A percentile compares a stretch with the other conserved stretches of the same genome.
phyloP scores from a whole-genome alignment of 2,329 filamentous ascomycete species.

The Bipolaris bicolor region DNA sequence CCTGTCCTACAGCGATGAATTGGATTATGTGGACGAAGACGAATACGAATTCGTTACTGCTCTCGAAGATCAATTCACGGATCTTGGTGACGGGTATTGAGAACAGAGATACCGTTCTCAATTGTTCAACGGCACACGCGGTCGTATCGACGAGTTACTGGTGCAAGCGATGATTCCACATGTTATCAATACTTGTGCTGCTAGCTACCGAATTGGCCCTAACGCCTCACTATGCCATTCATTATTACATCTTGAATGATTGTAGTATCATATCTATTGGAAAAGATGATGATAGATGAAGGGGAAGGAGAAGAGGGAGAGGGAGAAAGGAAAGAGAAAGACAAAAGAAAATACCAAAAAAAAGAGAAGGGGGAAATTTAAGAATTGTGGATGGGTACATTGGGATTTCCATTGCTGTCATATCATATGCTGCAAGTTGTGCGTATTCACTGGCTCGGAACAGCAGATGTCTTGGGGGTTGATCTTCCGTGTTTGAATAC shows the following conservation, averaged over 20 bases:
- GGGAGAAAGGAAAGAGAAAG: not conserved
- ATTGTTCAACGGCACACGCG: too few relatives aligned
- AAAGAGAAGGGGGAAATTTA: not conserved
- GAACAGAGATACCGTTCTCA: too few relatives aligned
- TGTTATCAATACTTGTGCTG: too few relatives aligned
- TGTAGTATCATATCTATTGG: not conserved
- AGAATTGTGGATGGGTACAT: not conserved
- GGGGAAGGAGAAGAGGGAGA: not conserved
- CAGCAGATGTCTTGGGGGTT: not conserved
- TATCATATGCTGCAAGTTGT: too few relatives aligned
- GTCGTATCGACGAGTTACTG: too few relatives aligned
- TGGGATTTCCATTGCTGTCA: not conserved
- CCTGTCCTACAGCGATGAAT: slow-evolving; percentile 14
- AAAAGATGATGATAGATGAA: not conserved
- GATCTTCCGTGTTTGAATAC: not conserved
- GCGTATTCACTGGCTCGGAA: not conserved
- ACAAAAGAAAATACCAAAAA: not conserved
- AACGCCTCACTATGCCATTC: too few relatives aligned
- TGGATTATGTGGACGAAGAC: slow-evolving; percentile 21
- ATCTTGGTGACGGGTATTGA: too few relatives aligned
- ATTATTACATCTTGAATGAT: not conserved
- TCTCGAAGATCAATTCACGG: slow-evolving; percentile 13
- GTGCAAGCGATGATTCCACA: too few relatives aligned
- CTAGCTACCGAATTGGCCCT: too few relatives aligned
- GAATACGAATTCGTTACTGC: not conserved